These are phyloP conservation scores for Ogataea nakhonphanomensis DNA, from an alignment of 805 yeast genomes.

Conservation along the genomic window DNA sequence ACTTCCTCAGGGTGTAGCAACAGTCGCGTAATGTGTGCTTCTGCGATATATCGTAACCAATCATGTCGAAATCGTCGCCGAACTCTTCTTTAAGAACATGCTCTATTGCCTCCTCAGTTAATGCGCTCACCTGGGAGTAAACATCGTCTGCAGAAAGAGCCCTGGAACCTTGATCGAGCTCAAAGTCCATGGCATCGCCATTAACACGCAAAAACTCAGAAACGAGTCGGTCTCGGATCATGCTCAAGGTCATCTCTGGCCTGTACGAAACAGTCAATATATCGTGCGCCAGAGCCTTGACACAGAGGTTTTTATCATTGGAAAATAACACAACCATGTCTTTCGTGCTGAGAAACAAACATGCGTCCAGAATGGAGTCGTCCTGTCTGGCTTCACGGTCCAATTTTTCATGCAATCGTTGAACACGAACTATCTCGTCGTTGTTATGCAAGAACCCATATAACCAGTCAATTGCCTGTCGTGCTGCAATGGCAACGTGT, in stretches of 20 bases:
- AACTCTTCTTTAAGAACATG: constrained; percentile 50
- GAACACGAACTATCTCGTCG: constrained; percentile 57
- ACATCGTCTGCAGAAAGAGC: constrained; percentile 21
- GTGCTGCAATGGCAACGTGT: constrained; percentile 41
- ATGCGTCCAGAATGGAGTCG: constrained; percentile 84
- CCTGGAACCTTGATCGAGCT: constrained; percentile 3
- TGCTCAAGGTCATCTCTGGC: constrained; percentile 40
- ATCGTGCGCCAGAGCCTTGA: constrained; percentile 67
- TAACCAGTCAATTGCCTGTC: constrained; percentile 79
- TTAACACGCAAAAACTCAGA: constrained; percentile 3
- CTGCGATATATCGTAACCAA: constrained; percentile 43
- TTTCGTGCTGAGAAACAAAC: constrained; percentile 53
- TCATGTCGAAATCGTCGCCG: constrained; percentile 52
- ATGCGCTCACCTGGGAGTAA: constrained; percentile 38
- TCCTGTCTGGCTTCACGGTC: constrained; percentile 53
- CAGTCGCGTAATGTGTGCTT: constrained; percentile 41
- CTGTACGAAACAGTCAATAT: constrained; percentile 58
- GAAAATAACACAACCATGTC: constrained; percentile 61
- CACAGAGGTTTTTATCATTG: constrained; percentile 80
- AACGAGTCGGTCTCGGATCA: constrained; percentile 40
- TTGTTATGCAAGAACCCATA: constrained; percentile 53
- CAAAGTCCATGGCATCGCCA: constrained; percentile 17
- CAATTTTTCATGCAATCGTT: constrained; percentile 51
- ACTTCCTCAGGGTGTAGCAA: constrained; percentile 40
- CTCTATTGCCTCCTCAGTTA: constrained; percentile 47